Evolutionary conservation across 202 grass and related monocot genomes (phyloP).

Genomic region (Panicum virgatum): DNA sequence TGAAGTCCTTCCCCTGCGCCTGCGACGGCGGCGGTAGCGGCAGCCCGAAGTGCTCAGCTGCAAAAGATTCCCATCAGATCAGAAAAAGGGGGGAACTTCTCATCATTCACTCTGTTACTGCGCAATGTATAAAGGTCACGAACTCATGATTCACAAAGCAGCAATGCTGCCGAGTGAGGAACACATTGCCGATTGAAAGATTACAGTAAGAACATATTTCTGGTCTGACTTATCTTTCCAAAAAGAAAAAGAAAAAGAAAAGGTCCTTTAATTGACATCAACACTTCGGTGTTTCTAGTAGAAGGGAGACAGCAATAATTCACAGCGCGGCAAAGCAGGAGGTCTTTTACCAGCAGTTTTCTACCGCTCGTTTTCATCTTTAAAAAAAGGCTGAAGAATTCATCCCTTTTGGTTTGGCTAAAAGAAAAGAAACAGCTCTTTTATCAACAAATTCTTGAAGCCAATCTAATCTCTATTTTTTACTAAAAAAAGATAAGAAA

Average conservation of each 20-base stretch:
- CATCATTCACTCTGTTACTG: neutral
- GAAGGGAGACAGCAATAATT: constrained; percentile 31
- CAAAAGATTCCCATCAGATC: constrained; percentile 4
- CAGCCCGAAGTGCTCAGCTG: constrained; percentile 83
- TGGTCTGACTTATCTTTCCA: neutral
- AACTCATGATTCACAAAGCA: constrained; percentile 2
- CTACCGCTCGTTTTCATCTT: constrained; percentile 19
- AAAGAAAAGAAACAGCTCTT: neutral
- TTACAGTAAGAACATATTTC: neutral
- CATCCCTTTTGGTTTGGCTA: neutral
- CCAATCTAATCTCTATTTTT: neutral
- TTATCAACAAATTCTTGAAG: neutral
- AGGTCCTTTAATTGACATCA: constrained; percentile 9
- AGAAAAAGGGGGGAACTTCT: neutral
- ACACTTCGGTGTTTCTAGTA: constrained; percentile 2
- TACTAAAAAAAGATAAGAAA: neutral
- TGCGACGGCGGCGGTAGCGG: constrained; percentile 79
- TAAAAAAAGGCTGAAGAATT: neutral
- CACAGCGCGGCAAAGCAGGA: constrained; percentile 28
- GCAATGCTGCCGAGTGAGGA: constrained; percentile 5
- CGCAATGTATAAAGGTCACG: neutral
- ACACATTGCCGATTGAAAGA: neutral
- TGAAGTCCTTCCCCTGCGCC: constrained; percentile 59
- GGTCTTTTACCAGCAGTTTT: constrained; percentile 30
- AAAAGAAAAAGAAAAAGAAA: neutral